These are phyloP conservation scores for Argentina anserina DNA, from an alignment of 306 rosid species.

Conservation along the genomic window DNA sequence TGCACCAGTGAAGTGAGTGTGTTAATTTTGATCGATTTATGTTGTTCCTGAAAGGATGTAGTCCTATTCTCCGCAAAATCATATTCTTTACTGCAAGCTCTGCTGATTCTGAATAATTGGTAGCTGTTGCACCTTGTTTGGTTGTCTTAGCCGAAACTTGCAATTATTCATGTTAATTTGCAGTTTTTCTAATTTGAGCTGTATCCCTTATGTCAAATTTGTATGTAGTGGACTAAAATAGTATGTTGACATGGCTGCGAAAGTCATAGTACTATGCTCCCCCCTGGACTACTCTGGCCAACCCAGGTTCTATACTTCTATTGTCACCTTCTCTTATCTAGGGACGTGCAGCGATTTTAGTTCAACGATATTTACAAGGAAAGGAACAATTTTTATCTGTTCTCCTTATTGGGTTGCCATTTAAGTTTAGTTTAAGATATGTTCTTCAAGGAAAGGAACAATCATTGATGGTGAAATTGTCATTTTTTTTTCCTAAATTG, in stretches of 20 bases:
- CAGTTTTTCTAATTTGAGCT: neutral
- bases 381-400: neutral
- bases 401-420: neutral
- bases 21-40: conserved; percentile 4
- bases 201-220: neutral
- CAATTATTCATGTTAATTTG: neutral
- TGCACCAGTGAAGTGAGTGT: neutral
- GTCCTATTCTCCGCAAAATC: neutral
- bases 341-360: neutral
- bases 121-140: neutral
- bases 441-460: neutral
- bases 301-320: neutral
- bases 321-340: neutral
- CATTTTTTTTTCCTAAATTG: neutral
- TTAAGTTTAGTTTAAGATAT: neutral
- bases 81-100: neutral
- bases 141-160: neutral
- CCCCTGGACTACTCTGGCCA: neutral
- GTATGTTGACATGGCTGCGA: neutral
- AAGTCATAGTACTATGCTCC: neutral
- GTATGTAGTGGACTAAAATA: neutral
- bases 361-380: neutral
- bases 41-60: conserved; percentile 3
- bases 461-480: neutral
- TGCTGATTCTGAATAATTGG: neutral